Conservation (phyloP, 345 rosid species). For the Eucalyptus marginata region DNA sequence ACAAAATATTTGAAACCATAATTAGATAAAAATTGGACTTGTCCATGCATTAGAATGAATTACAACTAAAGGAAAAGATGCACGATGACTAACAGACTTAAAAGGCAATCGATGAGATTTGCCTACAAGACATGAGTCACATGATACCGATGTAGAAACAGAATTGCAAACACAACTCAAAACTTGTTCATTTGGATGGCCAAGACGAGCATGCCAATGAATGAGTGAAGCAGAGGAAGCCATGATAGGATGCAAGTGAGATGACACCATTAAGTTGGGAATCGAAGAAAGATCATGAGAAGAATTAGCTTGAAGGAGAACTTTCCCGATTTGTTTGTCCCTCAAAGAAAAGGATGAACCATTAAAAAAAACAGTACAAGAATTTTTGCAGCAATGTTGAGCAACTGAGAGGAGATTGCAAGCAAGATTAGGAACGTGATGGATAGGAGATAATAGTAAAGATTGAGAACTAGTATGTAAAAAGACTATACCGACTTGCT, state of each 20-base stretch:
- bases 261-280: not conserved
- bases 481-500: not conserved
- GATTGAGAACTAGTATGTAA: not conserved
- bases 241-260: not conserved
- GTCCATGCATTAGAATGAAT: not conserved
- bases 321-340: not conserved
- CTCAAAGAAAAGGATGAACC: not conserved
- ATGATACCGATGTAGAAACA: not conserved
- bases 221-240: too few relatives aligned
- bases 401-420: not conserved
- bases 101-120: not conserved
- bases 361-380: not conserved
- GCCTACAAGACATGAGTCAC: not conserved
- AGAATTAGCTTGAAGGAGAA: not conserved
- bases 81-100: not conserved
- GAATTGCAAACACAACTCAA: not conserved
- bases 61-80: not conserved
- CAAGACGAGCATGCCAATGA: not conserved
- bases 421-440: not conserved
- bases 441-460: not conserved
- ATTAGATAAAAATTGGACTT: not conserved
- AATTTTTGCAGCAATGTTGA: not conserved
- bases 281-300: not conserved
- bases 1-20: not conserved
- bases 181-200: not conserved